These are phyloP conservation scores for Ceratonia siliqua DNA, from an alignment of 306 rosid genomes.

Conservation along the genomic window DNA sequence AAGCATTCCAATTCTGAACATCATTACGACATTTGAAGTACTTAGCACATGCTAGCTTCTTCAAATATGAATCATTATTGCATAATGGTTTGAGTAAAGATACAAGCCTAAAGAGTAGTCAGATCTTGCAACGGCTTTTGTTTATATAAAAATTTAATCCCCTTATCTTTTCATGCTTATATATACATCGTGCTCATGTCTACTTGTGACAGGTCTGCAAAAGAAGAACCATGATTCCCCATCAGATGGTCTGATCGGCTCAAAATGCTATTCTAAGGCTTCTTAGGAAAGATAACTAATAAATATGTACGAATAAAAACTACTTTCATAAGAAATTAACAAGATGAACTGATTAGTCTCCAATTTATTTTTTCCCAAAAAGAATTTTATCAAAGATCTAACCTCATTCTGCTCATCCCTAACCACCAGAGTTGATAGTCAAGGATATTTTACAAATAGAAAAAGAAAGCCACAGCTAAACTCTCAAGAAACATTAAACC, in stretches of 20 bases:
- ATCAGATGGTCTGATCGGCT: neutral
- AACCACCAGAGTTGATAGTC: neutral
- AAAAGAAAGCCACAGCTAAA: neutral
- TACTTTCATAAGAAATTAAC: neutral
- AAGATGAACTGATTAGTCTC: neutral
- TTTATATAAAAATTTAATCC: neutral
- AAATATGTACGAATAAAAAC: neutral
- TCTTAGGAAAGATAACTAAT: neutral
- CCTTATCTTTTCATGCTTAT: neutral
- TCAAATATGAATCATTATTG: too few species aligned
- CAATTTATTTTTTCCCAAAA: neutral
- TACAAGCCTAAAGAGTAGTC: neutral
- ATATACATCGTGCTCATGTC: neutral
- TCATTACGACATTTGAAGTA: too few species aligned
- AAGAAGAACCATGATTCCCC: neutral
- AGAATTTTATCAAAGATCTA: neutral
- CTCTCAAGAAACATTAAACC: neutral
- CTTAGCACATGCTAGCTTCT: too few species aligned
- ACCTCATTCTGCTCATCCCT: neutral
- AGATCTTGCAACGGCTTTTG: neutral
- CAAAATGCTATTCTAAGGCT: neutral
- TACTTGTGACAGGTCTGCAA: neutral
- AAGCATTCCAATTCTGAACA: too few species aligned
- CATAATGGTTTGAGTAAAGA: neutral
- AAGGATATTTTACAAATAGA: neutral